A percentile compares a stretch with the other conserved stretches of the same genome.
These are phyloP conservation scores for Pseudogymnoascus sp. DNA, from an alignment of 2,329 filamentous ascomycete genomes.

Conservation along the genomic window DNA sequence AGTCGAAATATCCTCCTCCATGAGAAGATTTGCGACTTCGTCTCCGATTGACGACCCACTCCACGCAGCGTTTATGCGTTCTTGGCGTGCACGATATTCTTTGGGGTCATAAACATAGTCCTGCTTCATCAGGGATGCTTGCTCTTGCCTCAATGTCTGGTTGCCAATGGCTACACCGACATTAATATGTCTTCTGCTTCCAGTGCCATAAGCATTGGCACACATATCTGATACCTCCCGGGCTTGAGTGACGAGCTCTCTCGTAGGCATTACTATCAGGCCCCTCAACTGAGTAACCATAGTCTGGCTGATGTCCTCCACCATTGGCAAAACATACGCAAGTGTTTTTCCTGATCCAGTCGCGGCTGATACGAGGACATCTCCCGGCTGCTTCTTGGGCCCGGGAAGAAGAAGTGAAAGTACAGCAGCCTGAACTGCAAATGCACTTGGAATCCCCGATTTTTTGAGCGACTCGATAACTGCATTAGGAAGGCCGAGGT, in stretches of 20 bases:
- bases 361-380: constrained; percentile 83
- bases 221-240: constrained; percentile 71
- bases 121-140: constrained; percentile 52
- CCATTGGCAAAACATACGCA: constrained; percentile 80
- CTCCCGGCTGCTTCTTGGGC: constrained; percentile 55
- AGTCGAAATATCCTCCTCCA: constrained; percentile 30
- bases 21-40: constrained; percentile 30
- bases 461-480: constrained; percentile 55
- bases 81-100: constrained; percentile 41
- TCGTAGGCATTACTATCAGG: constrained; percentile 80
- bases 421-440: constrained; percentile 73
- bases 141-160: constrained; percentile 62
- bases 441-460: constrained; percentile 64
- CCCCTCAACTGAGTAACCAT: constrained; percentile 63
- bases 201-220: constrained; percentile 50
- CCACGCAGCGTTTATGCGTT: constrained; percentile 38
- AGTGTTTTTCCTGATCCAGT: constrained; percentile 95
- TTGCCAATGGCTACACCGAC: constrained; percentile 79
- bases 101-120: constrained; percentile 63
- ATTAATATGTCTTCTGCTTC: constrained; percentile 58
- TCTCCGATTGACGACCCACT: constrained; percentile 39
- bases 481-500: constrained; percentile 55
- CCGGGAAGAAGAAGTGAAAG: constrained; percentile 71
- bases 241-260: constrained; percentile 84
- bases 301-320: constrained; percentile 64